Evolutionary conservation across 2,329 filamentous ascomycete genomes (phyloP).

Genomic region (Pyricularia sp.): DNA sequence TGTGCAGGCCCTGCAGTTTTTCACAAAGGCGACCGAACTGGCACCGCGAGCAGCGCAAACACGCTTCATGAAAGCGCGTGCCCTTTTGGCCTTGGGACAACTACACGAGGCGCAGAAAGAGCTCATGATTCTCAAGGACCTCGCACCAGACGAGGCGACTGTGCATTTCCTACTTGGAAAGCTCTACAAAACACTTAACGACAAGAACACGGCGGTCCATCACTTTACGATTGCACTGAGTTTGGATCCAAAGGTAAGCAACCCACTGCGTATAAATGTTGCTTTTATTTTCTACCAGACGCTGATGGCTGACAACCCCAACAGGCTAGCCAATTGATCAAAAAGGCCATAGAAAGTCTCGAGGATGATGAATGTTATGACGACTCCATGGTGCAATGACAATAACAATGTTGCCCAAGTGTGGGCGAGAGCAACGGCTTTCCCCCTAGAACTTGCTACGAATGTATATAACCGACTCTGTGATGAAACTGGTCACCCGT

Average conservation of each 20-base stretch:
- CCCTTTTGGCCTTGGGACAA: constrained; percentile 66
- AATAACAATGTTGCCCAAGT: constrained; percentile 24
- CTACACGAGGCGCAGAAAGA: constrained; percentile 69
- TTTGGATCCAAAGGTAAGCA: constrained; percentile 86
- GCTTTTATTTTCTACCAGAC: constrained; percentile 14
- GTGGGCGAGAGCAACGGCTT: background rate
- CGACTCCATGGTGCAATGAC: constrained; percentile 52
- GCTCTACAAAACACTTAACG: constrained; percentile 63
- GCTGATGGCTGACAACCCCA: background rate
- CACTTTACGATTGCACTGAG: constrained; percentile 94
- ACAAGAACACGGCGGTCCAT: constrained; percentile 73
- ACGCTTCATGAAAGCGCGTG: constrained; percentile 86
- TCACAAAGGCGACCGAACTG: constrained; percentile 71
- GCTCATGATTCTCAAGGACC: constrained; percentile 77
- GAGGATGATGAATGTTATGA: constrained; percentile 70
- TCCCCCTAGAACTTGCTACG: background rate
- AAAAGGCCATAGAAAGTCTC: constrained; percentile 89
- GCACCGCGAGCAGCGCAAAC: constrained; percentile 75
- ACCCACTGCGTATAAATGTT: background rate
- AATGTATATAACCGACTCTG: background rate
- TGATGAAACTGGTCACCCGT: background rate
- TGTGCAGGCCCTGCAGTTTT: constrained; percentile 69
- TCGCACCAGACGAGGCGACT: constrained; percentile 89
- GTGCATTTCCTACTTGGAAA: constrained; percentile 92
- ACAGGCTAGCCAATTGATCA: constrained; percentile 86